Percentiles rank a stretch among this genome's conserved stretches.
Conservation (phyloP, 164 flowering plant genomes). For the Malania oleifera region DNA sequence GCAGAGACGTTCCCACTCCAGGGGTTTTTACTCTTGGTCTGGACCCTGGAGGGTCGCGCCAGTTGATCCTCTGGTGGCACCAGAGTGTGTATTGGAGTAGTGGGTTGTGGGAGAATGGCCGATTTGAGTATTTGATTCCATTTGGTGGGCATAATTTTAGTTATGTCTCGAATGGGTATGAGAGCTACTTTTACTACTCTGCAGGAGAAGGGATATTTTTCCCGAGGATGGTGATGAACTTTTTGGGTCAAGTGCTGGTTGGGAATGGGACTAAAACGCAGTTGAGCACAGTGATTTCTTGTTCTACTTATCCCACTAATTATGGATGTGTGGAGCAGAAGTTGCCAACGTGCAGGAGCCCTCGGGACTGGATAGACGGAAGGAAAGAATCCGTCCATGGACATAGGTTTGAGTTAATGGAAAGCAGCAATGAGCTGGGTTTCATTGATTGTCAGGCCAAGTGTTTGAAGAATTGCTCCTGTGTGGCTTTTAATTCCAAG, state of each 20-base stretch:
- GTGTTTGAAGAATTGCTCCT: conserved; percentile 23
- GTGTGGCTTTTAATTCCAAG: conserved; percentile 20
- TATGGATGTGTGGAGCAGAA: conserved; percentile 10
- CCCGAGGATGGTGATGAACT: too few relatives aligned
- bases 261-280: too few relatives aligned
- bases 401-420: not conserved
- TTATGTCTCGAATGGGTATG: conserved; percentile 4
- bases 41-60: too few relatives aligned
- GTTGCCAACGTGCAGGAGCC: conserved; percentile 11
- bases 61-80: conserved; percentile 12
- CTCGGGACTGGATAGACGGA: not conserved
- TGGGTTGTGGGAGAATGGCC: conserved; percentile 9
- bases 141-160: not conserved
- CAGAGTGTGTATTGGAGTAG: conserved; percentile 9
- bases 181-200: conserved; percentile 11
- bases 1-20: too few relatives aligned
- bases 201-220: too few relatives aligned
- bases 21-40: too few relatives aligned
- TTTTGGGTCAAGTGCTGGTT: too few relatives aligned
- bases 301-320: not conserved
- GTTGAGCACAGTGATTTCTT: too few relatives aligned
- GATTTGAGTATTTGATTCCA: not conserved
- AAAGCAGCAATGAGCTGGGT: not conserved
- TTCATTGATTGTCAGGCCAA: conserved; percentile 13
- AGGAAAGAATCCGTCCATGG: not conserved